Percentiles rank a stretch among this genome's conserved stretches.
phyloP scores from a whole-genome alignment of 371 early-diverging fungal genomes.

The Mucor lusitanicus region DNA sequence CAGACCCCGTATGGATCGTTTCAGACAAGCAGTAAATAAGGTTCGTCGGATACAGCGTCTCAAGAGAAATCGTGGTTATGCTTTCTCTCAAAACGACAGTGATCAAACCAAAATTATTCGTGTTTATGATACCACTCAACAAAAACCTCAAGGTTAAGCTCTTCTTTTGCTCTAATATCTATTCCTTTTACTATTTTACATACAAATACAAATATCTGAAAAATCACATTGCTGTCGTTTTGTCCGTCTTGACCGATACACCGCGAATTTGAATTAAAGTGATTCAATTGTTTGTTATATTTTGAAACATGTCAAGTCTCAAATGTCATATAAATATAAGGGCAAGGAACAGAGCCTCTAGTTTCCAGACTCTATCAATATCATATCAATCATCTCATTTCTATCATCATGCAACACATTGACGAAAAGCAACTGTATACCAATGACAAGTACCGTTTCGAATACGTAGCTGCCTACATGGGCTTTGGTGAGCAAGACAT shows the following conservation, averaged over 20 bases:
- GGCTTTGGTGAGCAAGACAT: conserved; percentile 42
- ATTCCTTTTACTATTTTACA: not conserved
- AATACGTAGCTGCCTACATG: conserved; percentile 16
- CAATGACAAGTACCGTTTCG: conserved; percentile 20
- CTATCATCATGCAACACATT: conserved; percentile 25
- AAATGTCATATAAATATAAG: not conserved
- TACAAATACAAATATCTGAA: not conserved
- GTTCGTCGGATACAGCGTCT: conserved; percentile 87
- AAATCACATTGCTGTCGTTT: not conserved
- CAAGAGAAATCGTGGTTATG: conserved; percentile 91
- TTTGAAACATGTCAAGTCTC: not conserved
- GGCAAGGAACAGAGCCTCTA: conserved; percentile 21
- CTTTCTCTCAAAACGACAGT: conserved; percentile 93
- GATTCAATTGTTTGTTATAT: not conserved
- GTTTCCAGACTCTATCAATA: not conserved
- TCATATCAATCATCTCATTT: not conserved
- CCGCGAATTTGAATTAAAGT: conserved; percentile 1
- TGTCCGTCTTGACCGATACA: not conserved
- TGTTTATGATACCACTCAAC: conserved; percentile 90
- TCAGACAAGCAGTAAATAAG: conserved; percentile 94
- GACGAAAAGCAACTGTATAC: conserved; percentile 17
- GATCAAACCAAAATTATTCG: conserved; percentile 93
- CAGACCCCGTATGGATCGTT: conserved; percentile 91
- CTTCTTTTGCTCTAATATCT: not conserved
- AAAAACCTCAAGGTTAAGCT: conserved; percentile 76